Percentiles rank a stretch among this genome's conserved stretches.
Conservation (phyloP, 2,329 filamentous ascomycete genomes). For the Cladophialophora chaetospira region DNA sequence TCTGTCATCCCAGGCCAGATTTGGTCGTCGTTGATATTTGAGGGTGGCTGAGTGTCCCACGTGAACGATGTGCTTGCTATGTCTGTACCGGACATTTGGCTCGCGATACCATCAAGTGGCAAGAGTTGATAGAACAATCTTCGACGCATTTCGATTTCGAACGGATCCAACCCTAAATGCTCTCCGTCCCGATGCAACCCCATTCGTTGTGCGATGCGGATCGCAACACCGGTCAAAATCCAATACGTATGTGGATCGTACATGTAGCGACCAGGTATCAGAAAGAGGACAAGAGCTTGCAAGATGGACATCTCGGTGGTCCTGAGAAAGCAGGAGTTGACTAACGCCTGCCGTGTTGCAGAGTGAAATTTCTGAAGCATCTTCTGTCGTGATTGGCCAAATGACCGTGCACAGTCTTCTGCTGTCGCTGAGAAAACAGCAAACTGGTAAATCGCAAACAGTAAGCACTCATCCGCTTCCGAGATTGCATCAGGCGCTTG, state of each 20-base stretch:
- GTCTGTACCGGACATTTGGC: background rate
- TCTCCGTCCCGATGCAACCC: constrained; percentile 66
- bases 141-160: constrained; percentile 68
- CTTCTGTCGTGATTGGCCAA: constrained; percentile 31
- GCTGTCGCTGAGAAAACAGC: constrained; percentile 38
- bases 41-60: constrained; percentile 41
- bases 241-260: constrained; percentile 63
- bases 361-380: constrained; percentile 33
- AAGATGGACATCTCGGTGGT: constrained; percentile 53
- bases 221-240: constrained; percentile 62
- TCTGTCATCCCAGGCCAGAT: constrained; percentile 47
- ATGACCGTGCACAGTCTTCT: constrained; percentile 29
- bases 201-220: constrained; percentile 68
- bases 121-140: constrained; percentile 66
- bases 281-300: constrained; percentile 56
- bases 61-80: background rate
- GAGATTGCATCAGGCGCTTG: constrained; percentile 27
- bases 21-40: constrained; percentile 62
- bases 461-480: constrained; percentile 36
- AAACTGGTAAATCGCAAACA: constrained; percentile 40
- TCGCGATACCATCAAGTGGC: background rate
- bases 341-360: constrained; percentile 31
- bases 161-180: constrained; percentile 58
- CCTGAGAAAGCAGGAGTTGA: constrained; percentile 29
- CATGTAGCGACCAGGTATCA: constrained; percentile 59